These are phyloP conservation scores for Phytophthora colocasiae DNA, from an alignment of 352 stramenopile genomes.

Conservation along the genomic window DNA sequence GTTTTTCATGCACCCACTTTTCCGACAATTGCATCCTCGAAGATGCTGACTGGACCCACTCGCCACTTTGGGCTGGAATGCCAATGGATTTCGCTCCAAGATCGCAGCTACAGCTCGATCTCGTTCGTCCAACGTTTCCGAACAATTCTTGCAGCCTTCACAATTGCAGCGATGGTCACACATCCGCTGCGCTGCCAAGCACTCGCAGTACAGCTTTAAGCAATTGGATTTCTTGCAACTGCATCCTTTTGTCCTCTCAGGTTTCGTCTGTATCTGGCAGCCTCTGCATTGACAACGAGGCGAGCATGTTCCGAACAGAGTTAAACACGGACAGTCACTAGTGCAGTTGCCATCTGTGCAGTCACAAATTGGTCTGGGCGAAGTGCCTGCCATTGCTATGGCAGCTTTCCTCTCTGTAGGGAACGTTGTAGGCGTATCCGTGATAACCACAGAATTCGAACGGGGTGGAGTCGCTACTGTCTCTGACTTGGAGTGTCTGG, in stretches of 20 bases:
- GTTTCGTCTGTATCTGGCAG: conserved; percentile 40
- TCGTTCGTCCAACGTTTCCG: conserved; percentile 63
- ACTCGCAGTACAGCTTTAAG: conserved; percentile 95
- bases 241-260: conserved; percentile 79
- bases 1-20: conserved; percentile 97
- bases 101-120: conserved; percentile 89
- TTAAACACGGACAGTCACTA: conserved; percentile 52
- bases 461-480: conserved; percentile 1
- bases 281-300: conserved; percentile 49
- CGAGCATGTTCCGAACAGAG: conserved; percentile 46
- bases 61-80: conserved; percentile 95
- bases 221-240: conserved; percentile 98
- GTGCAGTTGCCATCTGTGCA: conserved; percentile 55
- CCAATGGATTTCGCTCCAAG: conserved; percentile 92
- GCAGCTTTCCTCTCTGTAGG: conserved; percentile 25
- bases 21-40: conserved; percentile 96
- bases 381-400: conserved; percentile 25
- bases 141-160: conserved; percentile 82
- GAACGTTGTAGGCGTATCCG: conserved; percentile 16
- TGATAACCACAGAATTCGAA: conserved; percentile 1
- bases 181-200: conserved; percentile 70
- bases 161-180: conserved; percentile 84
- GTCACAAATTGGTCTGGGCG: conserved; percentile 31
- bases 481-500: conserved; percentile 19
- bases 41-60: conserved; percentile 87